Base-by-base conservation (phyloP, 2,329 filamentous ascomycete species). In the Capronia americana region DNA sequence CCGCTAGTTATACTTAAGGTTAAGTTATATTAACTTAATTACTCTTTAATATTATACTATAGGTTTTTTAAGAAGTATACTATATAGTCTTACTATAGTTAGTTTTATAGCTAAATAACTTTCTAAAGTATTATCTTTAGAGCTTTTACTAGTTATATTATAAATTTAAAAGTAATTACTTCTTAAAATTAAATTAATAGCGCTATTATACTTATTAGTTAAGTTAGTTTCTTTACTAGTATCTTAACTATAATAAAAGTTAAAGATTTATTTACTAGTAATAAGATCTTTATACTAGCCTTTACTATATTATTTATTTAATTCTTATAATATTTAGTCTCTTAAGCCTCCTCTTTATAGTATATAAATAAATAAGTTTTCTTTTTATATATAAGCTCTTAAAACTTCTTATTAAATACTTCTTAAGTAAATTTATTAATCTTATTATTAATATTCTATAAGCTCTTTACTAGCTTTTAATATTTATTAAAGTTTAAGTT, bases 401-500 rank as follows among this genome's bases (percentile, higher is more conserved):
- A 5, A 41, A 8, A 41, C 11, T 57, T 17, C 11, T 23, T 28
- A 28, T 57, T 26, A 26, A 23, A 23, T 20, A 41, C 14, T 41
- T 32, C 55, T 23, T 57, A 57, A 7, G 12, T 57, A 57, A 57
- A 57, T 10, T 57, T 57, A 10, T 3, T n/a, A 32, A 17, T 57
- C 17, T 57, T 28, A 28, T 44, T 38, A 41, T 57, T 32, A 38
- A 11, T 8, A 2, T 44, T 17, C 32, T 57, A 57, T 8, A 57
- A 14, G 2, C 44, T 2, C 2, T 44, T 38, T 14, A 14, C n/a
- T 17, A 23, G 14, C 20, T 57, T 11, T 17, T 41, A 57, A 11
- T 23, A 57, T 14, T 57, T 44, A 12, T 8, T 10, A 14, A 57
- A 57, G 24, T 57, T 38, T 20, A 38, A 57, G 1, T 57, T 57